A percentile compares a stretch with the other conserved stretches of the same genome.
phyloP scores from a whole-genome alignment of 148 eudicot genomes.

The Chenopodium formosanum region DNA sequence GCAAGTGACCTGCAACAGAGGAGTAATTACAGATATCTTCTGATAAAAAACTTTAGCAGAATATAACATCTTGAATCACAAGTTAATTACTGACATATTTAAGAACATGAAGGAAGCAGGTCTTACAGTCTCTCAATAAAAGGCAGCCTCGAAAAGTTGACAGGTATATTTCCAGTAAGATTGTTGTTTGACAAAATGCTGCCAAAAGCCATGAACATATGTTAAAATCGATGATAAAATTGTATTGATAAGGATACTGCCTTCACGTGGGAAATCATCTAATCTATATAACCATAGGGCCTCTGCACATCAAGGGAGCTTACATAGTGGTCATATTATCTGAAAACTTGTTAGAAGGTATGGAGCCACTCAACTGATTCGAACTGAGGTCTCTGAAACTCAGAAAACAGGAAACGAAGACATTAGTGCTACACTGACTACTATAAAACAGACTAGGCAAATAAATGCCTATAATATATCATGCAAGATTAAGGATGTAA shows the following conservation, averaged over 20 bases:
- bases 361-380: constrained; percentile 61
- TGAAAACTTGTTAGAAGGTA: constrained; percentile 53
- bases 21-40: constrained; percentile 1
- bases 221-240: neutral
- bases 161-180: constrained; percentile 54
- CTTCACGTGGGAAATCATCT: neutral
- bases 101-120: neutral
- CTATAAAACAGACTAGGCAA: neutral
- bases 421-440: neutral
- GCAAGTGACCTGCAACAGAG: constrained; percentile 49
- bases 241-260: neutral
- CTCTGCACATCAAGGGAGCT: constrained; percentile 17
- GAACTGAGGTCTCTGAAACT: constrained; percentile 64
- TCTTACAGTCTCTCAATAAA: constrained; percentile 61
- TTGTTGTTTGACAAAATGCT: constrained; percentile 61
- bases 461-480: too few species aligned
- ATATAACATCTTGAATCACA: neutral
- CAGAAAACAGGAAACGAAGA: constrained; percentile 9
- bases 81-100: neutral
- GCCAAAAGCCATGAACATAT: constrained; percentile 20
- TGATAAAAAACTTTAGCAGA: neutral
- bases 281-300: neutral
- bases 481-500: neutral
- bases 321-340: constrained; percentile 64
- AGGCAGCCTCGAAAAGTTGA: constrained; percentile 54